Percentiles rank a stretch among this genome's conserved stretches.
phyloP scores from a whole-genome alignment of 495 filamentous ascomycete genomes.

The Penicillium simplicissimum region DNA sequence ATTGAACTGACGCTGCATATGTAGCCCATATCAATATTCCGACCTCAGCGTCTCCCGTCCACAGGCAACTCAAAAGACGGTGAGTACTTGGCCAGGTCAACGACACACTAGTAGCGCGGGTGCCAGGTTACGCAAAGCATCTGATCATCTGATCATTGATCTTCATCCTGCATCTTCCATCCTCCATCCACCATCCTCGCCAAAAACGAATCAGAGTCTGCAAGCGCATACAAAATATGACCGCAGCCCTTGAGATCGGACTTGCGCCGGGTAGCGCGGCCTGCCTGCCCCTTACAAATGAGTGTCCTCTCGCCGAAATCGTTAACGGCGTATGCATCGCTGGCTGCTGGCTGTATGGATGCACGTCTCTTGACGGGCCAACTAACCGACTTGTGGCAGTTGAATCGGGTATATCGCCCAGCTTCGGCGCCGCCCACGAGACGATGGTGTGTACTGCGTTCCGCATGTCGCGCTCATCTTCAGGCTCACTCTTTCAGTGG shows the following conservation, averaged over 20 bases:
- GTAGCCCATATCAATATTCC: conserved; percentile 31
- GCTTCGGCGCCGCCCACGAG: background rate
- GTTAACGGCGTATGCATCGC: background rate
- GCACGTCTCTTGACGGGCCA: background rate
- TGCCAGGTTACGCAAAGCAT: conserved; percentile 9
- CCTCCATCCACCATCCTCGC: background rate
- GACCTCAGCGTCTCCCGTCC: conserved; percentile 25
- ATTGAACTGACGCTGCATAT: conserved; percentile 23
- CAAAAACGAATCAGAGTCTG: background rate
- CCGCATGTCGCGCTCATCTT: background rate
- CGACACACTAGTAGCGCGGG: conserved; percentile 1
- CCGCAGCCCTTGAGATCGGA: background rate
- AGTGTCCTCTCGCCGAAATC: background rate
- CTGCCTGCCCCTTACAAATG: background rate
- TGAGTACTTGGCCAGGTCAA: conserved; percentile 23
- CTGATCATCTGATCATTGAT: conserved; percentile 2
- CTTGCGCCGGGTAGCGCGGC: background rate
- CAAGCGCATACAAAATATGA: background rate
- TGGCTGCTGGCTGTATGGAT: background rate
- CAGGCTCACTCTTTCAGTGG: background rate
- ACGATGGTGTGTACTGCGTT: background rate
- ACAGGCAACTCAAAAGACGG: conserved; percentile 31
- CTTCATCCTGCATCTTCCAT: conserved; percentile 1
- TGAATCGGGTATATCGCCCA: conserved; percentile 10
- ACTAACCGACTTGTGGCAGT: background rate